Percentiles rank a stretch among this genome's conserved stretches.
These are phyloP conservation scores for Nakazawaea sp. DNA, from an alignment of 805 yeast species.

Conservation along the genomic window DNA sequence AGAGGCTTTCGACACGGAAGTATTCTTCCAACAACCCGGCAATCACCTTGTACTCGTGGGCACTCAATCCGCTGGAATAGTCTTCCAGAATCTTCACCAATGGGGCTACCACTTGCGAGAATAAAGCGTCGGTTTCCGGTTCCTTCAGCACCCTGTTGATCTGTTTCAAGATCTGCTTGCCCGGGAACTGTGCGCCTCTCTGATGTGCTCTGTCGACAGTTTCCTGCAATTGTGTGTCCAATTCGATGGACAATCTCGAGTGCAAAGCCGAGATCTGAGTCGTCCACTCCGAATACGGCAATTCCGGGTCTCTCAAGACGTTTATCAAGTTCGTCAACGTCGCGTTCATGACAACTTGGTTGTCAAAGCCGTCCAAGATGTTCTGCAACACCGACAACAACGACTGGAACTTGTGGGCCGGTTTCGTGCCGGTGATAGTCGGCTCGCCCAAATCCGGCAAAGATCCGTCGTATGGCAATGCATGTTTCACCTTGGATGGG, in stretches of 20 bases:
- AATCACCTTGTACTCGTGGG: conserved; percentile 78
- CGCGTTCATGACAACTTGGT: conserved; percentile 87
- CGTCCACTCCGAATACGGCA: conserved; percentile 93
- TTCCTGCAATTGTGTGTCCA: conserved; percentile 60
- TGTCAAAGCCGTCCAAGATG: conserved; percentile 87
- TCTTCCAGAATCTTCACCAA: conserved; percentile 61
- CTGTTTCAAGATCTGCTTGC: conserved; percentile 71
- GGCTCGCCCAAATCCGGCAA: conserved; percentile 87
- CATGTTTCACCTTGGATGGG: conserved; percentile 95
- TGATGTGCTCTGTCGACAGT: conserved; percentile 60
- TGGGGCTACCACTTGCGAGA: conserved; percentile 62
- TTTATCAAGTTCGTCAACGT: conserved; percentile 69
- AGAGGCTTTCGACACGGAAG: conserved; percentile 69
- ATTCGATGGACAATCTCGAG: conserved; percentile 74
- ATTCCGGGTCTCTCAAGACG: conserved; percentile 67
- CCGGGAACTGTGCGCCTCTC: conserved; percentile 85
- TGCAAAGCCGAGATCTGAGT: conserved; percentile 84
- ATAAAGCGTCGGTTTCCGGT: conserved; percentile 43
- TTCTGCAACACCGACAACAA: conserved; percentile 58
- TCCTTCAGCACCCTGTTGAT: conserved; percentile 55
- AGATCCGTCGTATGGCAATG: conserved; percentile 90
- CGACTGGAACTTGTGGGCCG: conserved; percentile 64
- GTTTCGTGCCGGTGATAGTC: conserved; percentile 72
- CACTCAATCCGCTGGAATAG: conserved; percentile 68
- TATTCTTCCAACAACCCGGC: conserved; percentile 66